phyloP scores from a whole-genome alignment of 306 rosid species.

The Cicer arietinum region DNA sequence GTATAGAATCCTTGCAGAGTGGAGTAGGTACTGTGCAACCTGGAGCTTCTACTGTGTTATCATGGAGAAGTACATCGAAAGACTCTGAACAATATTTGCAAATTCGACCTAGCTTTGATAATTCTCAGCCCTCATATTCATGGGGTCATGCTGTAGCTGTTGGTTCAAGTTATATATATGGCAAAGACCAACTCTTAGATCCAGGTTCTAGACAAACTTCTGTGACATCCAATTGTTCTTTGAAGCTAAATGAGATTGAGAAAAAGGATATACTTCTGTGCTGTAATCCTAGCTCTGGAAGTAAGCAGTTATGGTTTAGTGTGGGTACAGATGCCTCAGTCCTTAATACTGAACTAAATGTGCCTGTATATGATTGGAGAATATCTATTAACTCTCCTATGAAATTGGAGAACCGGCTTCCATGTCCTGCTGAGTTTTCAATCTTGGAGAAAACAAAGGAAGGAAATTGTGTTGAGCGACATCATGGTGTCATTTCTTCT shows the following conservation, averaged over 20 bases:
- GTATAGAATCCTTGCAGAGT: constrained; percentile 48
- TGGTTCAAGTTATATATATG: constrained; percentile 77
- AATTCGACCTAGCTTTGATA: constrained; percentile 72
- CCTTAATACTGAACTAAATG: constrained; percentile 90
- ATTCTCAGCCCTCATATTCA: constrained; percentile 60
- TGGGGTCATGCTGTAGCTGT: constrained; percentile 71
- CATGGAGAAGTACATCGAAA: constrained; percentile 84
- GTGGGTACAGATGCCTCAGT: constrained; percentile 88
- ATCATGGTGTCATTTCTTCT: constrained; percentile 70
- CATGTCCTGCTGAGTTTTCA: constrained; percentile 85
- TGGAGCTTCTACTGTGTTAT: constrained; percentile 71
- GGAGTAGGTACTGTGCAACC: constrained; percentile 60
- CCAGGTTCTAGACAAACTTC: constrained; percentile 67
- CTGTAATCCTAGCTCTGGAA: constrained; percentile 67
- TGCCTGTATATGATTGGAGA: constrained; percentile 96
- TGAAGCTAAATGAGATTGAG: constrained; percentile 88
- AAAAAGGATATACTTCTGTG: constrained; percentile 84
- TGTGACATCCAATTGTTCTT: constrained; percentile 51
- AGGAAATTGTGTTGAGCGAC: constrained; percentile 67
- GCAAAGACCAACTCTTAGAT: constrained; percentile 75
- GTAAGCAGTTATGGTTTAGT: constrained; percentile 82
- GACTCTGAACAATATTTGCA: constrained; percentile 75
- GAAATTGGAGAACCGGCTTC: constrained; percentile 92
- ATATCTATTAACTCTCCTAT: constrained; percentile 81
- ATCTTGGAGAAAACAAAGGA: constrained; percentile 79